phyloP scores from a whole-genome alignment of 352 stramenopile species.

The Thalassiosira oceanica region DNA sequence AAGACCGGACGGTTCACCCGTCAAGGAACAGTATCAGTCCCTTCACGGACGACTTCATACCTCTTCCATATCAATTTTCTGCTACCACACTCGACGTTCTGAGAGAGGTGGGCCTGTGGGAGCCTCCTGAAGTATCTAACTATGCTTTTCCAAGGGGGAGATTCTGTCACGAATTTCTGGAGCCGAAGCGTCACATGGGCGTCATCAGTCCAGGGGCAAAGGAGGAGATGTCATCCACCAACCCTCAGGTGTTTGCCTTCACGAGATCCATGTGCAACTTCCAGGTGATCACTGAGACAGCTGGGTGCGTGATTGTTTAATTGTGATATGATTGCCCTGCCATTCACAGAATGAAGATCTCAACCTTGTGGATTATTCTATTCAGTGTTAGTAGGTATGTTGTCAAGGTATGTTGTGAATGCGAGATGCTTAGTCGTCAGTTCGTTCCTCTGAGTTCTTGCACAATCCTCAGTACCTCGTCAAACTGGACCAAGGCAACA shows the following conservation, averaged over 20 bases:
- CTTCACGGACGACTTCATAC: constrained; percentile 8
- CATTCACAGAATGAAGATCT: too few species aligned
- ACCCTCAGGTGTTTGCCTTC: constrained; percentile 19
- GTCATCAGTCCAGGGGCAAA: constrained; percentile 9
- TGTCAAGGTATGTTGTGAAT: constrained; percentile 30
- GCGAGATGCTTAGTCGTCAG: too few species aligned
- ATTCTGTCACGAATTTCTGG: constrained; percentile 7
- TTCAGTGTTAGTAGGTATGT: constrained; percentile 15
- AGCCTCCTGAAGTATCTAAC: background rate
- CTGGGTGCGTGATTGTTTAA: too few species aligned
- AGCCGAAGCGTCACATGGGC: constrained; percentile 28
- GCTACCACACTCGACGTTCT: constrained; percentile 8
- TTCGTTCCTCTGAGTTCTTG: too few species aligned
- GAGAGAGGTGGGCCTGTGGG: constrained; percentile 1
- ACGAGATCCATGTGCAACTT: constrained; percentile 22
- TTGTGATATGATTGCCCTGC: too few species aligned
- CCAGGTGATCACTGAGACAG: constrained; percentile 23
- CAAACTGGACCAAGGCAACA: constrained; percentile 23
- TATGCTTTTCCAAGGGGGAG: constrained; percentile 12
- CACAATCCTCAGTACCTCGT: too few species aligned
- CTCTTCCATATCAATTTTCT: constrained; percentile 13
- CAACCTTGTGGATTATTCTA: too few species aligned
- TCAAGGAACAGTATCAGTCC: too few species aligned
- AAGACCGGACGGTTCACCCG: background rate
- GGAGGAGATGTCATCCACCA: constrained; percentile 22